Evolutionary conservation across 768 basidiomycete species (phyloP), one percentile per base, ranked within the genome.

Genomic region (Russula virescens): DNA sequence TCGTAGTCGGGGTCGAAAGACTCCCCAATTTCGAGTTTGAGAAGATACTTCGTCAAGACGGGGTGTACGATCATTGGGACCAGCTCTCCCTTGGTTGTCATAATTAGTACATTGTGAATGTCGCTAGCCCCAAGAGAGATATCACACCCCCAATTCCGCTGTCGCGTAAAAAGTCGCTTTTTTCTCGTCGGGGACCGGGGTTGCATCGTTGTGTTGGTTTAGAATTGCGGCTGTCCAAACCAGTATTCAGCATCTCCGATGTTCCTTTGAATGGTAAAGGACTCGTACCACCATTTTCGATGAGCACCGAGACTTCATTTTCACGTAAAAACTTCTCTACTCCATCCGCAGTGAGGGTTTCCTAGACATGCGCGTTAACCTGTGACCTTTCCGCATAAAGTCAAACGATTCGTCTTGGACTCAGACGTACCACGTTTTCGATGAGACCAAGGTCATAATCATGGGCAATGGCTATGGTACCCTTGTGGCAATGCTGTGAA

Each of bases 381-480:
- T 26, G 31, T 40, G 42, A 9, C n/a, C n/a, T n/a, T 57, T 50
- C 16, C 16, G 26, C 40, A 28, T 14, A 9, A 38, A 38, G 38
- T 11, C 38, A 6, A 38, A 38, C 38, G 18, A 40, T 21, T 16
- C 25, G 31, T 31, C 31, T 31, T 31, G 31, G 31, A 14, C 38
- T 35, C 21, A 14, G n/a, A 42, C 57, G 28, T 56, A 63, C 62
- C 46, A 59, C 46, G 26, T 21, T 35, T 34, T 63, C 56, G 9
- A 63, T 25, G n/a, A 25, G 0, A 16, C 40, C 38, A n/a, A 64
- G 47, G 11, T 64, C 63, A 26, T 64, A 47, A 7, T 64, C 53
- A 45, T 64, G 63, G 25, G 48, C 53, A 26, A 64, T 43, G 23
- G 60, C 60, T 19, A 61, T 16, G 49, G 21, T 52, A 16, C 55